Percentiles rank a stretch among this genome's conserved stretches.
phyloP scores from a whole-genome alignment of 164 flowering plant genomes.

The Umbilicus rupestris region DNA sequence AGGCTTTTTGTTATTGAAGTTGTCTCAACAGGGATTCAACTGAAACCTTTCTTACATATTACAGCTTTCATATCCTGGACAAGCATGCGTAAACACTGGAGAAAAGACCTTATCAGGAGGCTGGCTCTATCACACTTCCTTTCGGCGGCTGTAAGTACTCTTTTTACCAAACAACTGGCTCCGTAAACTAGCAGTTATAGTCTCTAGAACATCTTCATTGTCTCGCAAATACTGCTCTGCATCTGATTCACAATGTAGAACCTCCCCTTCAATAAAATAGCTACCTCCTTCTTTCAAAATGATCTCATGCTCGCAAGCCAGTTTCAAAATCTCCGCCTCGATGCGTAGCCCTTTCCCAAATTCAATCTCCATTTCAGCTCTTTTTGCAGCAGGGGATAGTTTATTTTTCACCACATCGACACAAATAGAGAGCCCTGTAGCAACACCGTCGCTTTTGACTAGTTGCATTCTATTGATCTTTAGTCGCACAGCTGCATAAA shows the following conservation, averaged over 20 bases:
- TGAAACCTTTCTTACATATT: no score
- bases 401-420: constrained; percentile 79
- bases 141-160: no score
- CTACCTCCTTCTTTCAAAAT: constrained; percentile 36
- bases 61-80: no score
- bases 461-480: constrained; percentile 42
- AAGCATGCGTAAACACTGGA: no score
- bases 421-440: constrained; percentile 50
- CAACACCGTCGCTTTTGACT: constrained; percentile 49
- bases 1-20: no score
- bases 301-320: constrained; percentile 66
- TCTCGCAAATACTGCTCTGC: constrained; percentile 44
- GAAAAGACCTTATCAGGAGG: no score
- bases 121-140: no score
- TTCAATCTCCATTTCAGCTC: constrained; percentile 48
- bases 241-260: constrained; percentile 30
- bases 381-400: constrained; percentile 54
- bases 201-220: constrained; percentile 35
- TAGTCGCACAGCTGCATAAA: constrained; percentile 72
- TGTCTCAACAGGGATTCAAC: no score
- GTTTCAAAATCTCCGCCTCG: constrained; percentile 59
- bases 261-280: constrained; percentile 43
- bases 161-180: constrained; percentile 28
- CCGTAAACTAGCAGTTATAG: constrained; percentile 33
- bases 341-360: constrained; percentile 60